A percentile compares a stretch with the other conserved stretches of the same genome.
Evolutionary conservation across 148 eudicot genomes (phyloP).

Genomic region (Vaccinium corymbosum): DNA sequence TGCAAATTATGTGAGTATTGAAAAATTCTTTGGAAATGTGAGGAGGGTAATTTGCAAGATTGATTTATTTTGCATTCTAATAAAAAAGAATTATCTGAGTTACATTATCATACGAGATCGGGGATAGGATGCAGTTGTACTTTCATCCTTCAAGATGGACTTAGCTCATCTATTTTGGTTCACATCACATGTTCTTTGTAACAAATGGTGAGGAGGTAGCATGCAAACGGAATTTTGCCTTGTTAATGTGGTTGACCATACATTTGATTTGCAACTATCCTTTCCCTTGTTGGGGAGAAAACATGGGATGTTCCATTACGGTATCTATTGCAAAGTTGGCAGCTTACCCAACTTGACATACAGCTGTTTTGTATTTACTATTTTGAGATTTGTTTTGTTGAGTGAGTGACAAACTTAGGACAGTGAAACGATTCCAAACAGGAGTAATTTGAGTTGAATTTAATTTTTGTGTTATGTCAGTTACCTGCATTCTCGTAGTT

Average conservation of each 20-base stretch:
- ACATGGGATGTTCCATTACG: not conserved
- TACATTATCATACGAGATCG: not conserved
- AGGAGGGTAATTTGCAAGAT: not conserved
- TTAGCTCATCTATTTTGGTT: not conserved
- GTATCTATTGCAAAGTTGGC: not conserved
- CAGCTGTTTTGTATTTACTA: not conserved
- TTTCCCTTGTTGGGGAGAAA: not conserved
- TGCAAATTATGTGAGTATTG: not conserved
- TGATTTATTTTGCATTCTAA: not conserved
- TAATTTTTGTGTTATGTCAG: not conserved
- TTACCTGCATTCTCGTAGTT: not conserved
- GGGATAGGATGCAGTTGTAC: not conserved
- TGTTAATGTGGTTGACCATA: not conserved
- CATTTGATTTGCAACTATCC: not conserved
- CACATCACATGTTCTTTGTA: not conserved
- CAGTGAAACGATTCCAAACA: not conserved
- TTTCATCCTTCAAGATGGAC: not conserved
- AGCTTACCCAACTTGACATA: not conserved
- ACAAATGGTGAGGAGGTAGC: not conserved
- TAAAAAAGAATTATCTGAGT: not conserved
- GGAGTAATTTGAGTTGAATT: not conserved
- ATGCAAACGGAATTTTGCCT: not conserved
- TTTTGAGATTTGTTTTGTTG: not conserved
- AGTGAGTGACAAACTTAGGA: not conserved
- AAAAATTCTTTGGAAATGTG: not conserved